Evolutionary conservation across 2,329 filamentous ascomycete species (phyloP), one percentile per base, ranked within the genome.

Genomic region (Laburnicola sp.): DNA sequence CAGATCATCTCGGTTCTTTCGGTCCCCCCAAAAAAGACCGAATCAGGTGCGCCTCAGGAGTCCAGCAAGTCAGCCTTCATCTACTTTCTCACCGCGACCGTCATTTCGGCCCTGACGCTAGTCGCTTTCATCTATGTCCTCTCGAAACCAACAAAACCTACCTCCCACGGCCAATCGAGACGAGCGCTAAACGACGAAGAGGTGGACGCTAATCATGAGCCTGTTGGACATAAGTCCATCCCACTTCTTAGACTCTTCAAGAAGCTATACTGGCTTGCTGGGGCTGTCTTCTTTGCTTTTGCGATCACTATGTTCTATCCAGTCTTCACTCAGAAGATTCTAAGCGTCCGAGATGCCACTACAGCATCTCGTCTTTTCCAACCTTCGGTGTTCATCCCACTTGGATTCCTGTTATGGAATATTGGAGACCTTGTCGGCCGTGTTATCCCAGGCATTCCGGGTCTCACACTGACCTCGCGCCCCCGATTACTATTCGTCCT

Each of bases 341-440:
- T 65, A 50, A 78, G 67, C 48, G 72, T 78, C 23, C 71, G 67
- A 3, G 65, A 74, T 6, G 52, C 78, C 62, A 41, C 68, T 61
- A 56, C 73, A 56, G 78, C 82, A 9, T 76, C 80, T 9, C 74
- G 79, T n/a, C 75, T 95, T 11, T 83, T 95, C 58, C 83, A 85
- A 45, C 84, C 89, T 0, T 79, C 85, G 0, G 85, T 87, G 11
- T 99, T 97, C 71, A 92, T 97, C 51, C 92, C 94, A 0, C 80
- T 97, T 0, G 91, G 83, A 3, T 96, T 97, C 73, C 83, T 97
- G 53, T 84, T 94, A 68, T 99, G 94, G 94, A 99, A 97, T 68
- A 70, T 87, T 2, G 94, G 94, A 37, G 94, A 97, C 69, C 77
- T 97, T 6, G 56, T 83, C 10, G 94, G 94, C 4, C 84, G 94